Evolutionary conservation across 2,329 filamentous ascomycete genomes (phyloP).

Genomic region (Colletotrichum gigasporum): DNA sequence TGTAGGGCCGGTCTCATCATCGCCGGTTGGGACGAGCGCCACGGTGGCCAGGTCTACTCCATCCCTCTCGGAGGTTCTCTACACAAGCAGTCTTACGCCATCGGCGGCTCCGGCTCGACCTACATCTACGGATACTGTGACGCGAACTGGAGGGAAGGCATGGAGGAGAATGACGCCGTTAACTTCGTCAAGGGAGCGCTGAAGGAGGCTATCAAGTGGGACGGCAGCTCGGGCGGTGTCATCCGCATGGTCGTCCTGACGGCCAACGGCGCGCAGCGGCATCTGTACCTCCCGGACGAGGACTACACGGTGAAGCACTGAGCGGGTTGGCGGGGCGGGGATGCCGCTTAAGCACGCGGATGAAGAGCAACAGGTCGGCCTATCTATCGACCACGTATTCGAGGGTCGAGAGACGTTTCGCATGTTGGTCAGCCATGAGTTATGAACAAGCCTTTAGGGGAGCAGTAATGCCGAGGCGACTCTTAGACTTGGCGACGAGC

Average conservation of each 20-base stretch:
- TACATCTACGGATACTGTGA: slow-evolving; percentile 99
- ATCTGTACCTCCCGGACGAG: slow-evolving; percentile 94
- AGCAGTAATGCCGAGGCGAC: slow-evolving; percentile 15
- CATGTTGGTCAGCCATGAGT: slow-evolving; percentile 19
- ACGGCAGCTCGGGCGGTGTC: slow-evolving; percentile 97
- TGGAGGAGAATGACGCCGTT: slow-evolving; percentile 92
- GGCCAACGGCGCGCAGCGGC: slow-evolving; percentile 86
- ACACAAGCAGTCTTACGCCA: slow-evolving; percentile 96
- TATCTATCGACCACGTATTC: not conserved
- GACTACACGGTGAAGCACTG: slow-evolving; percentile 79
- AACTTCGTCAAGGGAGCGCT: slow-evolving; percentile 92
- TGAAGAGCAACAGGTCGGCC: not conserved
- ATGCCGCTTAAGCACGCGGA: slow-evolving; percentile 9
- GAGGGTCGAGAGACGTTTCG: slow-evolving; percentile 7
- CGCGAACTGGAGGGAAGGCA: slow-evolving; percentile 92
- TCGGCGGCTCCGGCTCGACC: slow-evolving; percentile 95
- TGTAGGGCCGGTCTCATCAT: slow-evolving; percentile 93
- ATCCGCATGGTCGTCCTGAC: slow-evolving; percentile 98
- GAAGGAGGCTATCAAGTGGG: slow-evolving; percentile 98
- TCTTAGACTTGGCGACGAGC: slow-evolving; percentile 19
- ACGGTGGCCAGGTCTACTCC: slow-evolving; percentile 97
- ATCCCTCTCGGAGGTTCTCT: slow-evolving; percentile 96
- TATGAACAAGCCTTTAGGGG: slow-evolving; percentile 15
- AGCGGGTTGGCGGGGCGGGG: slow-evolving; percentile 17
- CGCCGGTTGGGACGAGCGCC: slow-evolving; percentile 94